Evolutionary conservation across 2,329 filamentous ascomycete genomes (phyloP).

Genomic region (Graphilbum sp.): DNA sequence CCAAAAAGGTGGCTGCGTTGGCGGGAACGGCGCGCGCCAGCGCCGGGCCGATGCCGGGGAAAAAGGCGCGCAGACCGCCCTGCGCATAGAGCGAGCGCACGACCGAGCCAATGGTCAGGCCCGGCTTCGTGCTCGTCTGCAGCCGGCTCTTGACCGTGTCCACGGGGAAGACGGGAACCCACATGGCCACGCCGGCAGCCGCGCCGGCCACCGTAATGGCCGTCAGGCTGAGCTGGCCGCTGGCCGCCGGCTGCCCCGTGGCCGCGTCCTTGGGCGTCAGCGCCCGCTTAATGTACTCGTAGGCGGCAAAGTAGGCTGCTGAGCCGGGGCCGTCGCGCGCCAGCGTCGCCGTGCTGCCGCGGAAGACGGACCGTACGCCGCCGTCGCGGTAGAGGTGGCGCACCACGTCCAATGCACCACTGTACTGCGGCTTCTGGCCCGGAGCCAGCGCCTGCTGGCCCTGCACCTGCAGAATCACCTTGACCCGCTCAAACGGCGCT

Average conservation of each 20-base stretch:
- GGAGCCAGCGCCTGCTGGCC: slow-evolving; percentile 73
- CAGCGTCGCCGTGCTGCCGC: slow-evolving; percentile 77
- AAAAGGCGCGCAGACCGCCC: slow-evolving; percentile 83
- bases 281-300: slow-evolving; percentile 83
- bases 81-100: slow-evolving; percentile 67
- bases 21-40: slow-evolving; percentile 86
- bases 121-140: slow-evolving; percentile 70
- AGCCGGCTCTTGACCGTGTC: slow-evolving; percentile 91
- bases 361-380: slow-evolving; percentile 80
- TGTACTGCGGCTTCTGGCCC: slow-evolving; percentile 86
- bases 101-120: slow-evolving; percentile 63
- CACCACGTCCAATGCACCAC: slow-evolving; percentile 76
- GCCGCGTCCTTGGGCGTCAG: slow-evolving; percentile 69
- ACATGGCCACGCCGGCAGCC: slow-evolving; percentile 91
- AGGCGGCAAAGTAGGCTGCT: slow-evolving; percentile 92
- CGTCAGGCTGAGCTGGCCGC: slow-evolving; percentile 59
- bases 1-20: slow-evolving; percentile 88
- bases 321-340: slow-evolving; percentile 86
- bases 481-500: slow-evolving; percentile 97
- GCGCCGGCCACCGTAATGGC: slow-evolving; percentile 80
- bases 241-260: slow-evolving; percentile 50
- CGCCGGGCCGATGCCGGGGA: slow-evolving; percentile 89
- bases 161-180: slow-evolving; percentile 95
- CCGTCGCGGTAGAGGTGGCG: slow-evolving; percentile 85
- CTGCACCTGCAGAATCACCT: slow-evolving; percentile 95